phyloP scores from a whole-genome alignment of 345 rosid genomes.

The Citrus hindsii region DNA sequence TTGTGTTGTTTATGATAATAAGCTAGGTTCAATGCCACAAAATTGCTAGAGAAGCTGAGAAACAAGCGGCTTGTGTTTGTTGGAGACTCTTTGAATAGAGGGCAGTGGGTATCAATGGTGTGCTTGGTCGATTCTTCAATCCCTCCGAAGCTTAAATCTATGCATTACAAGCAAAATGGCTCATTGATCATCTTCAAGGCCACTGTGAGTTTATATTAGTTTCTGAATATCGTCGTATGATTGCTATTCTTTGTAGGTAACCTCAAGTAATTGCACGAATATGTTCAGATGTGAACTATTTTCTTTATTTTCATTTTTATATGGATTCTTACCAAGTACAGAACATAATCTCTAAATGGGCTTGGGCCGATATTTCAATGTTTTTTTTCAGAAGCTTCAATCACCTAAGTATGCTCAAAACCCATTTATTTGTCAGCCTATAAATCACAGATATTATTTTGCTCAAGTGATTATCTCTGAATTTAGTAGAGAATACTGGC shows the following conservation, averaged over 20 bases:
- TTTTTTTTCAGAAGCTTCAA: neutral
- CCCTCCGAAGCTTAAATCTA: slow-evolving; percentile 46
- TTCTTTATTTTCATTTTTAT: no score
- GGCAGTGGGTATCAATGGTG: slow-evolving; percentile 93
- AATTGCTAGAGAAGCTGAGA: slow-evolving; percentile 71
- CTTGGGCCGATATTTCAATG: neutral
- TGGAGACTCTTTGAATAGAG: slow-evolving; percentile 87
- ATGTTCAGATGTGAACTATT: neutral
- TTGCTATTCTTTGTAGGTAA: neutral
- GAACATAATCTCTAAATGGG: neutral
- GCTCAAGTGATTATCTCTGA: no score
- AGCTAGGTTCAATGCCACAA: slow-evolving; percentile 72
- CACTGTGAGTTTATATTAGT: slow-evolving; percentile 22
- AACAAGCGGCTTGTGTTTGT: slow-evolving; percentile 89
- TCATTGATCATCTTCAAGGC: slow-evolving; percentile 55
- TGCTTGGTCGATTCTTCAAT: slow-evolving; percentile 71
- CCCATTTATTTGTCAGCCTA: no score
- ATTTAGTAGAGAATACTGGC: no score
- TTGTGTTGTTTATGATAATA: slow-evolving; percentile 21
- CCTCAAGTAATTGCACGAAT: neutral
- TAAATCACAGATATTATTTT: no score
- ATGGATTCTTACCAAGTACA: neutral
- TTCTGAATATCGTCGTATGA: neutral
- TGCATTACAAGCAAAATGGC: slow-evolving; percentile 55
- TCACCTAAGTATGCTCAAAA: neutral